phyloP scores from a whole-genome alignment of 2,329 filamentous ascomycete genomes.

The Calonectria pauciramosa region DNA sequence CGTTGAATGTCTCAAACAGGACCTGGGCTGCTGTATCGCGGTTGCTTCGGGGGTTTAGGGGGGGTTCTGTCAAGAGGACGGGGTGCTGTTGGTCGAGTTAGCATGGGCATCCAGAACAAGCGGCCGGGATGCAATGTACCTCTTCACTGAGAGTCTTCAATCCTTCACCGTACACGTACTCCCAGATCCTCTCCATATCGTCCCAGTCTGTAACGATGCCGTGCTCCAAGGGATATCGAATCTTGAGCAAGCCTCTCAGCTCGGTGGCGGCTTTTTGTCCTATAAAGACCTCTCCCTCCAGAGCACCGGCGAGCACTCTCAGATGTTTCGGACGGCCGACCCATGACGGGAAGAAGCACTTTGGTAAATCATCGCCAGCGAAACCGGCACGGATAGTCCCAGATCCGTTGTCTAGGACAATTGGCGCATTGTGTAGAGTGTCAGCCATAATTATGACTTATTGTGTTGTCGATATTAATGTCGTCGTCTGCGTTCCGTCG shows the following conservation, averaged over 20 bases:
- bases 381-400: conserved; percentile 98
- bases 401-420: conserved; percentile 98
- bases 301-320: conserved; percentile 92
- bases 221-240: conserved; percentile 94
- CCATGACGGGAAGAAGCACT: conserved; percentile 97
- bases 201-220: conserved; percentile 99
- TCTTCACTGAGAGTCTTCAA: conserved; percentile 98
- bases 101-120: conserved; percentile 24
- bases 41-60: conserved; percentile 94
- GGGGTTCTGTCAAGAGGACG: conserved; percentile 94
- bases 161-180: conserved; percentile 96
- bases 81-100: conserved; percentile 75
- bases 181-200: conserved; percentile 99
- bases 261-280: conserved; percentile 90
- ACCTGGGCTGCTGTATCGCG: conserved; percentile 97
- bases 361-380: conserved; percentile 94
- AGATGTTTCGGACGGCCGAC: conserved; percentile 96
- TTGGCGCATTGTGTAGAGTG: conserved; percentile 92
- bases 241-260: conserved; percentile 92
- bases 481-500: conserved; percentile 26
- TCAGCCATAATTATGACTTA: conserved; percentile 62
- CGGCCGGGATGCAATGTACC: conserved; percentile 58
- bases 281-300: conserved; percentile 98
- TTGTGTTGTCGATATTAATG: conserved; percentile 17
- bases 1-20: conserved; percentile 98